A percentile compares a stretch with the other conserved stretches of the same genome.
These are phyloP conservation scores for Martensiomyces pterosporus DNA, from an alignment of 192 early-diverging fungal species.

Conservation along the genomic window DNA sequence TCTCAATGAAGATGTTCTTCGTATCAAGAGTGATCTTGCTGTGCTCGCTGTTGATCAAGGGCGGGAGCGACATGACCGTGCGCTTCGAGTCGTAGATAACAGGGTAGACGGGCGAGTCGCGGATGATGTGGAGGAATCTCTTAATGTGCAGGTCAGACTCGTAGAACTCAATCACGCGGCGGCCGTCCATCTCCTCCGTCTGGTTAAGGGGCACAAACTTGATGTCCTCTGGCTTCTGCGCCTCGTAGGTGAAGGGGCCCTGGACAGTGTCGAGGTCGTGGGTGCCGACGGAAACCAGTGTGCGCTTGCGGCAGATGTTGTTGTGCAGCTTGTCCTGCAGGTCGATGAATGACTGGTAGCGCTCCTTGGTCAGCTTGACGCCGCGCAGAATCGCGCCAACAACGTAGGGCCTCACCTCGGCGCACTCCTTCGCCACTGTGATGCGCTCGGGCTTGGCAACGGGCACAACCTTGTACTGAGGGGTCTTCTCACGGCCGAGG, in stretches of 20 bases:
- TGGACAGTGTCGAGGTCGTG: conserved; percentile 95
- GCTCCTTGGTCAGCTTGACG: conserved; percentile 72
- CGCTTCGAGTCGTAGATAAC: conserved; percentile 83
- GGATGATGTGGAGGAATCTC: conserved; percentile 92
- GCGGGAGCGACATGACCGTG: conserved; percentile 89
- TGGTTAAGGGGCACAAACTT: conserved; percentile 92
- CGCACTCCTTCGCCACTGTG: conserved; percentile 58
- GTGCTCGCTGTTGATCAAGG: conserved; percentile 98
- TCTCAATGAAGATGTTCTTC: conserved; percentile 97
- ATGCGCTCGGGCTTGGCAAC: conserved; percentile 32
- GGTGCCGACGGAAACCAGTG: conserved; percentile 94
- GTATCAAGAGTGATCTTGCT: conserved; percentile 94
- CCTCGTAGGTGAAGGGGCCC: conserved; percentile 96
- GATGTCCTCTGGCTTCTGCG: conserved; percentile 83
- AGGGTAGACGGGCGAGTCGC: conserved; percentile 84
- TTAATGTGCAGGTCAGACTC: conserved; percentile 78
- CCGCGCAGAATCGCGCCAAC: conserved; percentile 90
- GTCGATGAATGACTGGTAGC: conserved; percentile 96
- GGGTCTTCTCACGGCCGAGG: conserved; percentile 58
- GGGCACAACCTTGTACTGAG: conserved; percentile 20
- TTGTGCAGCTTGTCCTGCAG: conserved; percentile 98
- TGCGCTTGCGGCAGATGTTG: conserved; percentile 94
- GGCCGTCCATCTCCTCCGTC: conserved; percentile 77
- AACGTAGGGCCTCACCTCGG: conserved; percentile 75
- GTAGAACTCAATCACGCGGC: conserved; percentile 89